Percentiles rank a stretch among this genome's conserved stretches.
Conservation (phyloP, 495 filamentous ascomycete genomes). For the Pyronema omphalodes region DNA sequence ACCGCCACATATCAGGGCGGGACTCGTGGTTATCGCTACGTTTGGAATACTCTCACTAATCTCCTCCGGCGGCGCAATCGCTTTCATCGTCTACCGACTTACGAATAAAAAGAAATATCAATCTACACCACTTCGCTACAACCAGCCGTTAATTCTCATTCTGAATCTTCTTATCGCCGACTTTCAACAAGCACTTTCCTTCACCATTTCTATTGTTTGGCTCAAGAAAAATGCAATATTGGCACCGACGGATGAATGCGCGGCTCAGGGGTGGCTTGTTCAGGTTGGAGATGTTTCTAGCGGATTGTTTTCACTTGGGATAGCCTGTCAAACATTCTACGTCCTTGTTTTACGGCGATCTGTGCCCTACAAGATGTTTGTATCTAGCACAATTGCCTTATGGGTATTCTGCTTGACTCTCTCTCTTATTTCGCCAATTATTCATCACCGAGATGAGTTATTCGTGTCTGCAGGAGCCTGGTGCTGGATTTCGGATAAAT, state of each 20-base stretch:
- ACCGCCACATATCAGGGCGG: not conserved
- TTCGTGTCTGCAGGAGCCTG: not conserved
- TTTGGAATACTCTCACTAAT: not conserved
- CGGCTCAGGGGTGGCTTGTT: slow-evolving; percentile 1
- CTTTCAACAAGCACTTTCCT: slow-evolving; percentile 5
- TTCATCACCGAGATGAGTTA: not conserved
- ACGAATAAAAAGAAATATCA: not conserved
- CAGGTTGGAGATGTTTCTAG: slow-evolving; percentile 4
- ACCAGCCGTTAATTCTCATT: slow-evolving; percentile 1
- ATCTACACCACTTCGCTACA: not conserved
- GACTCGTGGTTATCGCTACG: not conserved
- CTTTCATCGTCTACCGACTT: slow-evolving; percentile 4
- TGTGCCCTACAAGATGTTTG: not conserved
- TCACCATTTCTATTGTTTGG: not conserved
- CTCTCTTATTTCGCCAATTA: not conserved
- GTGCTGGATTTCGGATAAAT: slow-evolving; percentile 3
- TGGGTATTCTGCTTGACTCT: not conserved
- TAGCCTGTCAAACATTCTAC: slow-evolving; percentile 3
- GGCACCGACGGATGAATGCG: not conserved
- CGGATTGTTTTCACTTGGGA: slow-evolving; percentile 1
- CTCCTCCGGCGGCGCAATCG: not conserved
- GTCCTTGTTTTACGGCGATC: not conserved
- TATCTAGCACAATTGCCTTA: not conserved
- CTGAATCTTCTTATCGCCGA: slow-evolving; percentile 4
- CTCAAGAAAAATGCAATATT: not conserved